Evolutionary conservation across 2,329 filamentous ascomycete species (phyloP), one percentile per base, ranked within the genome.

Genomic region (Chaetomiaceae sp.): DNA sequence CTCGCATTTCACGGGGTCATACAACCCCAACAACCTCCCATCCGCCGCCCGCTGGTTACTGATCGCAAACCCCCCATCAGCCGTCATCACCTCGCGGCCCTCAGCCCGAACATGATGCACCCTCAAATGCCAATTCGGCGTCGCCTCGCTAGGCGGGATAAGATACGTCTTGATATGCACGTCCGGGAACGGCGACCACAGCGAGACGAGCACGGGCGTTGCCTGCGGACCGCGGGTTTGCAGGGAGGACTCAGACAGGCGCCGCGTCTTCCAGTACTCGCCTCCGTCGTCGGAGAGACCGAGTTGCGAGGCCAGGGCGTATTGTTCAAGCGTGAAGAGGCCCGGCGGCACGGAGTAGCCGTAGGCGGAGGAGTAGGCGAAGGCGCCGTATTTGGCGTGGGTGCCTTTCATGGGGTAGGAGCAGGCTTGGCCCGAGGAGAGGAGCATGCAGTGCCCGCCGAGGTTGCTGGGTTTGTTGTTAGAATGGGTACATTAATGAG

Each of bases 391-490:
- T 65, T 91, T 91, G 57, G 88, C 86, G 67, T 91, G 87, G 0
- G 87, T 89, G 50, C 85, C 87, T 69, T 88, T 88, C 75, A 91
- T 85, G 0, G 88, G 85, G 65, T 91, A 91, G 67, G 87, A 85
- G 69, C 88, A 91, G n/a, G 84, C 85, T 67, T 92, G 88, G 1
- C 88, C 88, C 0, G 84, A 88, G 4, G 82, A 86, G 7, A 91
- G 77, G 22, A 91, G 75, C 75, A 91, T 88, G 42, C 83, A 85
- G 67, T 91, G 88, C 0, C 84, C 85, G n/a, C 85, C 87, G 17
- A 83, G 78, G 58, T 83, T 81, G 61, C 84, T 79, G 36, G 39
- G 48, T 51, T 34, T 5, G 12, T n/a, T 57, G 42, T 54, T 39
- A 54, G 34, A 17, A 1, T 38, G 15, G 31, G 25, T 27, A 6